Evolutionary conservation across 352 stramenopile genomes (phyloP).

Genomic region (Phytophthora vignae): DNA sequence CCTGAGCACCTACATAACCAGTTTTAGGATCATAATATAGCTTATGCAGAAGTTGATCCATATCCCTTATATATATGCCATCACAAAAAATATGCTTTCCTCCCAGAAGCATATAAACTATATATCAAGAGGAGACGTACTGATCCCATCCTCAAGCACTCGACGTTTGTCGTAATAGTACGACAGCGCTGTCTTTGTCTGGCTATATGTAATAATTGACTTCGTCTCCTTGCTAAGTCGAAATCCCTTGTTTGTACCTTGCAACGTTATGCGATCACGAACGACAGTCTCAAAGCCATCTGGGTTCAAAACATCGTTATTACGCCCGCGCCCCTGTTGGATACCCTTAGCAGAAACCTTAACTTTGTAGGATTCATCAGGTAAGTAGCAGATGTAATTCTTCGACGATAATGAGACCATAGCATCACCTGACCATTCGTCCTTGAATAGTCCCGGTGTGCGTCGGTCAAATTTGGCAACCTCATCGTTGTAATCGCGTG

Average conservation of each 20-base stretch:
- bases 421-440: slow-evolving; percentile 25
- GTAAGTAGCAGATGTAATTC: slow-evolving; percentile 41
- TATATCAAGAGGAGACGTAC: no score
- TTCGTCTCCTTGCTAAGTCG: neutral
- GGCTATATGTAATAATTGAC: neutral
- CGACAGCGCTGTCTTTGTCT: neutral
- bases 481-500: neutral
- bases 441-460: slow-evolving; percentile 34
- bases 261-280: neutral
- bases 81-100: no score
- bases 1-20: neutral
- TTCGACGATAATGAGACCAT: slow-evolving; percentile 30
- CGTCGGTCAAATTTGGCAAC: slow-evolving; percentile 8
- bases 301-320: neutral
- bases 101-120: no score
- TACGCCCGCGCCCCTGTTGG: neutral
- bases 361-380: slow-evolving; percentile 15
- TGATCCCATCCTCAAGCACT: no score
- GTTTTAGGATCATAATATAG: no score
- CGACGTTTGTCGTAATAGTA: neutral
- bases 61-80: no score
- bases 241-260: neutral
- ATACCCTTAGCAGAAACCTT: slow-evolving; percentile 3
- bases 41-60: no score
- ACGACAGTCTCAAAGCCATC: neutral